Evolutionary conservation across 2,329 filamentous ascomycete species (phyloP), one percentile per base, ranked within the genome.

Genomic region (Fusarium subtropicale): DNA sequence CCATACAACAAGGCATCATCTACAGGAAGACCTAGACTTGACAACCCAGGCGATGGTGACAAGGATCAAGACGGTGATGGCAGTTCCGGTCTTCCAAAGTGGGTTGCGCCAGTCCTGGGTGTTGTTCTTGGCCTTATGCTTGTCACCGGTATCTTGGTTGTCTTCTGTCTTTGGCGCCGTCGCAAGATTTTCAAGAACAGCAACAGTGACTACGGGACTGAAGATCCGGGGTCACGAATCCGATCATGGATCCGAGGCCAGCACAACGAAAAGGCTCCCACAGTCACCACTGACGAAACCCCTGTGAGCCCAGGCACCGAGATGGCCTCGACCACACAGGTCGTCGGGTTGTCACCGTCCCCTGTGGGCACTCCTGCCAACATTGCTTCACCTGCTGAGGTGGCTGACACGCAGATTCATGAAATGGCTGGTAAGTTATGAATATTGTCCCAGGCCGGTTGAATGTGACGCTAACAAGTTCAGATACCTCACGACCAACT

Each of bases 61-160:
- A 34, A 62, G 15, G 54, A 72, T 9, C 63, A 68, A 11, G 69
- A 68, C 10, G 68, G 71, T 8, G 75, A 78, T 3, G 79, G 77
- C 6, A 76, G 76, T 16, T 72, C 76, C 16, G 78, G 82, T 24
- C 82, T 87, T 5, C 87, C 88, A 0, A 78, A 78, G 7, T 91
- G 87, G 82, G 83, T 90, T 2, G 85, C 84, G 0, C 88, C 90
- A 1, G 85, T 91, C 3, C 78, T 91, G 1, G 88, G 88, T 18
- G 87, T 89, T 6, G 83, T 90, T 7, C 81, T 90, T 3, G 88
- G 87, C 5, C 69, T 91, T 41, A 83, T 90, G 45, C 78, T 88
- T 50, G 52, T 90, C 41, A 85, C 84, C 1, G 82, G 83, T 20
- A 64, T 86, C 7, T 78, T 85, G 26, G 81, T 90, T 16, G 79